Conservation (phyloP, 768 basidiomycete species). For the Suillus weaverae region DNA sequence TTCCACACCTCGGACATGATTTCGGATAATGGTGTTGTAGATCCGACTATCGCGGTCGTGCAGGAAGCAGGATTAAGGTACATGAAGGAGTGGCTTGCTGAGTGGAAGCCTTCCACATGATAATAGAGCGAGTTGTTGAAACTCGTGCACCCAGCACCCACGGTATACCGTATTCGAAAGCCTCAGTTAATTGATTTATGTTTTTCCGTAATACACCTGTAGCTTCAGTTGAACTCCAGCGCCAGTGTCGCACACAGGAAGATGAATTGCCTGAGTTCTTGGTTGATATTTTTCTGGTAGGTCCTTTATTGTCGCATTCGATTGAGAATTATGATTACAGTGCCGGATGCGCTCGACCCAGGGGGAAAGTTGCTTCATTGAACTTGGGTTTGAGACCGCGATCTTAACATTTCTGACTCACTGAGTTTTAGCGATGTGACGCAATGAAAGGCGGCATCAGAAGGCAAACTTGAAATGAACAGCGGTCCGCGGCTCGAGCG, state of each 20-base stretch:
- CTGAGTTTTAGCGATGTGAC: not conserved
- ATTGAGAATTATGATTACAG: too few relatives aligned
- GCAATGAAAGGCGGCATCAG: not conserved
- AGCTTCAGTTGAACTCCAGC: not conserved
- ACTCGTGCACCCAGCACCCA: not conserved
- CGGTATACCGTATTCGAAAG: not conserved
- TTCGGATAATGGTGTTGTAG: slow-evolving; percentile 40
- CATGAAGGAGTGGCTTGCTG: slow-evolving; percentile 57
- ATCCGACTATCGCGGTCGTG: slow-evolving; percentile 52
- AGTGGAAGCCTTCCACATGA: slow-evolving; percentile 26
- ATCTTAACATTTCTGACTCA: not conserved
- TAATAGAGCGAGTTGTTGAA: not conserved
- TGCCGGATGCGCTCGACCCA: not conserved
- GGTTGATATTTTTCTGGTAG: not conserved
- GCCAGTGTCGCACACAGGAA: not conserved
- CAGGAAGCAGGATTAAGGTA: slow-evolving; percentile 52
- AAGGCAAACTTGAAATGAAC: not conserved
- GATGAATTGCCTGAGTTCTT: not conserved
- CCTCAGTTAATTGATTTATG: not conserved
- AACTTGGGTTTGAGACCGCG: not conserved
- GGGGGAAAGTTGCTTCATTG: not conserved
- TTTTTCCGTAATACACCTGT: not conserved
- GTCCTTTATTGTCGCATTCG: not conserved
- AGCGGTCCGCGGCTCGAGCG: too few relatives aligned
- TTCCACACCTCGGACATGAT: slow-evolving; percentile 69